Base-by-base conservation (phyloP, 1,284 basidiomycete genomes). In the Anthracocystis setariae region DNA sequence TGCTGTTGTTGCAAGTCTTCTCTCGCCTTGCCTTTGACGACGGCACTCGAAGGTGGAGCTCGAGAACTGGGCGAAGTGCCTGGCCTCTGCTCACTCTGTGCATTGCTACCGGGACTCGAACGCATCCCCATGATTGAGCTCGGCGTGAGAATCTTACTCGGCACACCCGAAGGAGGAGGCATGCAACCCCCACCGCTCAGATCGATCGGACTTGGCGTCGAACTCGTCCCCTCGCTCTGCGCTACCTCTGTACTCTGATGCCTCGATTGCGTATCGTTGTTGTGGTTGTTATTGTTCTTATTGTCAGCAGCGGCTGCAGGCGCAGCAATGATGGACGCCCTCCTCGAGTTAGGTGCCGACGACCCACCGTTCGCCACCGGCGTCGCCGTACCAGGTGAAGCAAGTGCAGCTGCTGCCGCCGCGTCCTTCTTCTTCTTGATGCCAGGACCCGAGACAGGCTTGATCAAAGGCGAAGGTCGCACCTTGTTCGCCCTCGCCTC, bases 201-300 rank as follows among this genome's bases (percentile, higher is more conserved):
- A 35, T 80, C 78, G 49, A 81, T 79, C 0, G 80, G 80, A n/a
- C 69, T 73, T 5, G 80, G 80, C 24, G 78, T 79, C n/a, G 73
- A 73, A 3, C 56, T 51, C 0, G 75, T 74, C 15, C 70, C 75
- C 27, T 77, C 77, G 33, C 73, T 76, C n/a, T 75, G 78, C 3
- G 50, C 60, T 5, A 70, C 78, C 7, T 78, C 77, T 20, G 73
- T 66, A 39, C 67, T 58, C 46, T 74, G 65, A 32, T 73, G 57
- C 15, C 66, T 39, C 33, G 70, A 73, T 37, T 65, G 70, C 20
- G 49, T 29, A 9, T 42, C 39, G 3, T 49, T 33, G 0, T 17
- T n/a, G n/a, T n/a, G n/a, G n/a, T n/a, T n/a, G n/a, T n/a, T n/a
- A n/a, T n/a, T n/a, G n/a, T n/a, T n/a, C n/a, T n/a, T n/a, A n/a